Base-by-base conservation (phyloP, 2,329 filamentous ascomycete genomes). In the Alternaria longipes region DNA sequence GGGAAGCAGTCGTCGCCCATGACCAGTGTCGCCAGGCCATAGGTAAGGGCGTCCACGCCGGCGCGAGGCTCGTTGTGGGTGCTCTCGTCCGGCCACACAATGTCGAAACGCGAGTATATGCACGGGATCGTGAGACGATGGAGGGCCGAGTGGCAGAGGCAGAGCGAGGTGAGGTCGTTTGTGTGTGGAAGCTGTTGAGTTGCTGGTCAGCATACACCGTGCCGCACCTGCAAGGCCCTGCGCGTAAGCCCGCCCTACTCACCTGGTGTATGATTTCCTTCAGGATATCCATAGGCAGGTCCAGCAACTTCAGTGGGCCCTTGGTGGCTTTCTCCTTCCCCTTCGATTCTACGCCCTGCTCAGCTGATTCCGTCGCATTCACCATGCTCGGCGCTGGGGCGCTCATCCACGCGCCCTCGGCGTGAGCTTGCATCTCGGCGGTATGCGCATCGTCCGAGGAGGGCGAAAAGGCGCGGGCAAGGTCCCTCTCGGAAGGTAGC, bases 61-160 rank as follows among this genome's bases (percentile, higher is more conserved):
- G 88, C 88, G 44, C 89, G 85, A 55, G 90, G 88, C 68, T 91
- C 87, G 2, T 86, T 82, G 8, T 87, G 84, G 8, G 86, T 83
- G 64, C 86, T 85, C 32, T 87, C 87, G 72, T 94, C 91, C 0
- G 92, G 92, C 92, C 92, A 95, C 42, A 94, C 90, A 65, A 95
- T 95, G 74, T 95, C 92, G 78, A 95, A 95, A 62, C 91, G 87
- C 18, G 90, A 91, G 80, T 95, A 95, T 66, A 95, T 93, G 70
- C 90, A 88, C 18, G 92, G 91, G 24, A 92, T 89, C 0, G 91
- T 87, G 56, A 95, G 85, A 44, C 85, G 84, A 79, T 95, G 91
- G 12, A 96, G 85, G 28, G 89, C 89, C 14, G 91, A 93, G 79
- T 93, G 91, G 44, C 91, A 91, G 60, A 93, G 83, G 14, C 91